Conservation (phyloP, 2,329 filamentous ascomycete species). For the Ilyonectria sp. region DNA sequence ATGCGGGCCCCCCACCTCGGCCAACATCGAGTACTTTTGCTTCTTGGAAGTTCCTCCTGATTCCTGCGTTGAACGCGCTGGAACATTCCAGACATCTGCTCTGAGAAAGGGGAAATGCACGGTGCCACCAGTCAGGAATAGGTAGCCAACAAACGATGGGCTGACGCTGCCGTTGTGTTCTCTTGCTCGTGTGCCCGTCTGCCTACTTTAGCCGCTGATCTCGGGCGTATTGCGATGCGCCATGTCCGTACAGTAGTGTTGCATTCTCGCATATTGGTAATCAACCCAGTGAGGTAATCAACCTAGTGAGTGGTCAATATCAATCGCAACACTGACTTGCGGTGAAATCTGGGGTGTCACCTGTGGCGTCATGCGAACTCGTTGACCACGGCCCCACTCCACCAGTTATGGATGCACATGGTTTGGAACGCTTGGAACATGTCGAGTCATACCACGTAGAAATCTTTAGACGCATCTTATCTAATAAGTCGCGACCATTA, state of each 20-base stretch:
- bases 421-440: neutral
- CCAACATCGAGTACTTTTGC: neutral
- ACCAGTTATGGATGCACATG: neutral
- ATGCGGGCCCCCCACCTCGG: neutral
- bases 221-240: constrained; percentile 21
- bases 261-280: constrained; percentile 42
- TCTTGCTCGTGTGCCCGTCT: neutral
- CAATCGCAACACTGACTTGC: too few relatives aligned
- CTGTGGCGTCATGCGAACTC: constrained; percentile 34
- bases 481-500: too few relatives aligned
- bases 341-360: constrained; percentile 32
- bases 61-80: constrained; percentile 36
- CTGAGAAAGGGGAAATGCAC: neutral
- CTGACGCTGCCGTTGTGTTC: neutral
- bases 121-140: neutral
- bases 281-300: constrained; percentile 35
- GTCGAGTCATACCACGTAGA: neutral
- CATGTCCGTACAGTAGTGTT: constrained; percentile 9
- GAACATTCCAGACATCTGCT: constrained; percentile 41
- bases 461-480: too few relatives aligned
- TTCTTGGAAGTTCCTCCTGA: neutral
- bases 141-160: neutral
- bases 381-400: constrained; percentile 31
- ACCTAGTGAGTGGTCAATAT: neutral
- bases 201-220: constrained; percentile 36